Base-by-base conservation (phyloP, 176 grass and related monocot species). In the Pontederia paniculata region DNA sequence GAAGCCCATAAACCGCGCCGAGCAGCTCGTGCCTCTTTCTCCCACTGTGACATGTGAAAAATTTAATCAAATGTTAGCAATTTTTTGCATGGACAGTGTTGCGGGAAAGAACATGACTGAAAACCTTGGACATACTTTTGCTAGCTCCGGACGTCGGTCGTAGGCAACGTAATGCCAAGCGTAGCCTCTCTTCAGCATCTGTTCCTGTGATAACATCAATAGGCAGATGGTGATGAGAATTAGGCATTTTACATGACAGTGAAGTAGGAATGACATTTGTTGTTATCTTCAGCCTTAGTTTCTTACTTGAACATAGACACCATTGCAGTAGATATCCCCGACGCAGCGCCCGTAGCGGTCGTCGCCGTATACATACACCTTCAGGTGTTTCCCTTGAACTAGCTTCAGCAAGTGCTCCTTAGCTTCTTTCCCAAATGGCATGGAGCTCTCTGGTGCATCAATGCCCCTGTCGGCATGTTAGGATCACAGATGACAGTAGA, bases 381-480 rank as follows among this genome's bases (percentile, higher is more conserved):
- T 84, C 41, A 87, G 66, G 18, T 31, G 45, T 46, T 74, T 87
- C 25, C 77, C 91, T 25, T 81, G 79, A 14, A 97, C 61, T 2
- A 97, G 65, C 25, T 54, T 90, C 71, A 84, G 54, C 50, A 90
- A 23, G 57, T 78, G 86, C 67, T 84, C 80, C 76, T 81, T 90
- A 0, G 91, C 91, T 37, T 84, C 86, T 70, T 74, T 89, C 23
- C 91, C 86, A 50, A 79, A 97, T 49, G 77, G 86, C 86, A 96
- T 96, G 11, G 68, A 77, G 59, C 50, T 87, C 71, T 96, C 91
- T 7, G 85, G 91, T 66, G 91, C 75, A 71, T 96, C 90, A 42
- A 96, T 63, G n/a, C 90, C 90, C 53, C 90, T 96, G 70, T 46
- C 16, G 8, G 42, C 21, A 12, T 10, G 54, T 69, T 16, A 45